Conservation (phyloP, 2,329 filamentous ascomycete species). For the Apiospora saccharicola region DNA sequence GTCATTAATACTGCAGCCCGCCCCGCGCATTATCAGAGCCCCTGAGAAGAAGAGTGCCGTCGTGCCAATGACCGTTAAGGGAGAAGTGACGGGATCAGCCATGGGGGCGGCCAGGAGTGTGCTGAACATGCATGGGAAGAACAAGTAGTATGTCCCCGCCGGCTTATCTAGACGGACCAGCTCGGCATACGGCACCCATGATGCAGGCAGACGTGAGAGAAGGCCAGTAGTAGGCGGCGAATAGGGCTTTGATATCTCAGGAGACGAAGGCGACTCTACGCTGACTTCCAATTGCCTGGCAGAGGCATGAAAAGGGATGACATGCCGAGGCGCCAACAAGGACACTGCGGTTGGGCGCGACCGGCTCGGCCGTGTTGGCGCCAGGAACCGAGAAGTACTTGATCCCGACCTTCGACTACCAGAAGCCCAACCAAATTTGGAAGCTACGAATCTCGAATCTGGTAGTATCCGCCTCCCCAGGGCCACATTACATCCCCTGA, state of each 20-base stretch:
- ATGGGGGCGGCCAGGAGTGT: conserved; percentile 81
- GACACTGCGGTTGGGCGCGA: not conserved
- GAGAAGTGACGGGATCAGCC: conserved; percentile 64
- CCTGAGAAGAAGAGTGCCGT: conserved; percentile 76
- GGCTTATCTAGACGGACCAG: conserved; percentile 84
- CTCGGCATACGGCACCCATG: conserved; percentile 82
- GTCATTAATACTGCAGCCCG: conserved; percentile 89
- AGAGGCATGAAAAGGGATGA: conserved; percentile 25
- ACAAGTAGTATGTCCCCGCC: conserved; percentile 83
- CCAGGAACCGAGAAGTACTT: not conserved
- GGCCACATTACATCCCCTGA: conserved; percentile 13
- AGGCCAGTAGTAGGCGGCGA: conserved; percentile 75
- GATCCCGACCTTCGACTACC: not conserved
- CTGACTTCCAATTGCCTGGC: conserved; percentile 26
- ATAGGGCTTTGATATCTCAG: conserved; percentile 54
- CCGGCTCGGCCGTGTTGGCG: not conserved
- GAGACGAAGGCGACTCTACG: conserved; percentile 34
- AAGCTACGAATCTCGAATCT: not conserved
- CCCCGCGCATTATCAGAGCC: conserved; percentile 84
- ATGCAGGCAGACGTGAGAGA: conserved; percentile 71
- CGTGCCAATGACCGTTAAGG: conserved; percentile 69
- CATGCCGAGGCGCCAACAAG: conserved; percentile 23
- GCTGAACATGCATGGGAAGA: conserved; percentile 85
- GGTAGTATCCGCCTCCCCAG: conserved; percentile 1
- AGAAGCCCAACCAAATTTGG: not conserved